Base-by-base conservation (phyloP, 768 basidiomycete genomes). In the Myochromella boudieri region DNA sequence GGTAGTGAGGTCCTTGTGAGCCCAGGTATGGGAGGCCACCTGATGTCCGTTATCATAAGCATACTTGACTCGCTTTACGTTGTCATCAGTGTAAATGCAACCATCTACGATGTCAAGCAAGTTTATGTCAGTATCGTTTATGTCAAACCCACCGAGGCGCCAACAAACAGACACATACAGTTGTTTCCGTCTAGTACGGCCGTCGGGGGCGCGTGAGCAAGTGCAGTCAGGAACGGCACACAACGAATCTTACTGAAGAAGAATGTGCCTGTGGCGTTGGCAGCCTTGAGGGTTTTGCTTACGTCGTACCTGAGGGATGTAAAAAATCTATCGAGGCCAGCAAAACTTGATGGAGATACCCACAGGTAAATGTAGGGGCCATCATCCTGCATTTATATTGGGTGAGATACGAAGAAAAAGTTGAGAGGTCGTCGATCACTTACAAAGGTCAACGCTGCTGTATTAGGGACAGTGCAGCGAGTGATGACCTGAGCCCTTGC, bases 21-120 rank as follows among this genome's bases (percentile, higher is more conserved):
- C 51, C 66, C 69, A 69, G 0, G 66, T 66, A 32, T 69, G 68
- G n/a, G 64, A 65, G 1, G 58, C 65, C 5, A 71, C 53, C 44
- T 69, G 68, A 44, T 66, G 63, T 3, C 68, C 66, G 22, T 62
- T 49, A 29, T 58, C 52, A 22, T 60, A 63, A 8, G 55, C 64
- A 22, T 61, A 66, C 44, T 60, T 57, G 43, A 67, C 58, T 17
- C 63, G 59, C 29, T 60, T 41, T 1, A 60, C 60, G 24, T 52
- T 58, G 10, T 60, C 62, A 14, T 46, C 27, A 24, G 52, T 56
- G 46, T 70, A 68, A 15, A 70, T 67, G 44, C 69, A 68, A 15
- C 57, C 64, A 28, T 46, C 67, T 68, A 26, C 3, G 15, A 20
- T 15, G 33, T 12, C 24, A 37, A 20, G 10, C 27, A 26, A 42